phyloP scores from a whole-genome alignment of 2,329 filamentous ascomycete species.

The Grosmannia serpens region DNA sequence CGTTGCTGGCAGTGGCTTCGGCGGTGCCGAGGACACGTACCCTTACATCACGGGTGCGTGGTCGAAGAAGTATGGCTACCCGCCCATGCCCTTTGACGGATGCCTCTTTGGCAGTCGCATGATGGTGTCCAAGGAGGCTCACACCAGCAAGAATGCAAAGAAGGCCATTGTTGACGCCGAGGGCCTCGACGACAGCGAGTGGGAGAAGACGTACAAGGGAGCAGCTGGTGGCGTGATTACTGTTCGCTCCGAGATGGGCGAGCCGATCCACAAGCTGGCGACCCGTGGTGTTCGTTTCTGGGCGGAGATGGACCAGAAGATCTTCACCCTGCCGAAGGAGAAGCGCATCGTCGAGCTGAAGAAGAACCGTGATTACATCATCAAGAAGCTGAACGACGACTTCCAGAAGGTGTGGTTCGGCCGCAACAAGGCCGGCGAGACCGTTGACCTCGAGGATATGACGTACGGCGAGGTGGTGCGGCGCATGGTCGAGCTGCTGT shows the following conservation, averaged over 20 bases:
- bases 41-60: conserved; percentile 84
- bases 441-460: conserved; percentile 89
- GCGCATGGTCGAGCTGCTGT: conserved; percentile 81
- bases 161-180: conserved; percentile 79
- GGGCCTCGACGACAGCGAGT: conserved; percentile 69
- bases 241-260: conserved; percentile 96
- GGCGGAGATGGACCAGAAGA: conserved; percentile 98
- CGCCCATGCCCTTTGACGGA: conserved; percentile 89
- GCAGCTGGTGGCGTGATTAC: conserved; percentile 89
- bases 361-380: conserved; percentile 83
- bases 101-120: conserved; percentile 83
- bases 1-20: conserved; percentile 84
- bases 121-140: conserved; percentile 89
- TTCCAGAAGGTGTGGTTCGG: conserved; percentile 98
- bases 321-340: conserved; percentile 91
- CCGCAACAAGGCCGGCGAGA: conserved; percentile 65
- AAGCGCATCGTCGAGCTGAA: conserved; percentile 81
- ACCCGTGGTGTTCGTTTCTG: conserved; percentile 94
- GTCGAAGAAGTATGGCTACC: conserved; percentile 79
- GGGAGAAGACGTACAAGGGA: conserved; percentile 91
- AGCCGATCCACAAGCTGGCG: conserved; percentile 97
- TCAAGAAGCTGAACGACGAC: conserved; percentile 90
- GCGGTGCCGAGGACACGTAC: conserved; percentile 80
- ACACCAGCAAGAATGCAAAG: conserved; percentile 80
- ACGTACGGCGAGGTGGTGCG: conserved; percentile 82